A percentile compares a stretch with the other conserved stretches of the same genome.
Conservation (phyloP, 2,329 filamentous ascomycete species). For the Dactylonectria estremocensis region DNA sequence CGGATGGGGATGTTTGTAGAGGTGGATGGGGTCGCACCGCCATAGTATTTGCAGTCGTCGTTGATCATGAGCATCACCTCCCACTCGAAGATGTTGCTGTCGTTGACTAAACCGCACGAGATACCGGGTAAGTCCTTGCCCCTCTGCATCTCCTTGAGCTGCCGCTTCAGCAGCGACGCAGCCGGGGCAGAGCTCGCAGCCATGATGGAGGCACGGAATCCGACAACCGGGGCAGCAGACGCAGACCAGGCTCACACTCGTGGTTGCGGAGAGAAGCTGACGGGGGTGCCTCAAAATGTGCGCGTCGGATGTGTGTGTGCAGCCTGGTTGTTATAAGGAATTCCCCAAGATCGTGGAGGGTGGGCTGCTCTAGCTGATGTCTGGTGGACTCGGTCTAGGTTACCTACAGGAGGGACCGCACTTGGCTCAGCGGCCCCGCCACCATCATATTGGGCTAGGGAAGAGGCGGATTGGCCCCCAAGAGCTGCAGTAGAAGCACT, state of each 20-base stretch:
- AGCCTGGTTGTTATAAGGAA: conserved; percentile 14
- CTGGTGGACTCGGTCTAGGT: conserved; percentile 14
- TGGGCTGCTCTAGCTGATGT: conserved; percentile 21
- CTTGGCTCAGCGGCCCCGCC: background rate
- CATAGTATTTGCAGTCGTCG: conserved; percentile 94
- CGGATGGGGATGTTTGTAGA: background rate
- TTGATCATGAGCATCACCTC: conserved; percentile 99
- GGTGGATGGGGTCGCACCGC: conserved; percentile 71
- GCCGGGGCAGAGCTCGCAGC: conserved; percentile 64
- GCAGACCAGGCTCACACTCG: background rate
- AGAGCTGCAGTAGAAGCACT: background rate
- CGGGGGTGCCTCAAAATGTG: background rate
- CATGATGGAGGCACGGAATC: conserved; percentile 32
- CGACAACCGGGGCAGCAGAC: background rate
- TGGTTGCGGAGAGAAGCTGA: conserved; percentile 1
- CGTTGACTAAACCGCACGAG: conserved; percentile 88
- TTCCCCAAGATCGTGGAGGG: conserved; percentile 15
- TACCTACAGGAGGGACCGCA: background rate
- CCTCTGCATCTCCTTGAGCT: conserved; percentile 94
- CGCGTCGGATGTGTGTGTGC: conserved; percentile 5
- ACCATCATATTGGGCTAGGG: conserved; percentile 9
- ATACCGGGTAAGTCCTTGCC: conserved; percentile 95
- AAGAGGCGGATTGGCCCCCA: conserved; percentile 12
- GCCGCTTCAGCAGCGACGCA: conserved; percentile 82
- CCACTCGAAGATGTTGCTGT: conserved; percentile 95